phyloP scores from a whole-genome alignment of 139 green algal species.

The Tetradesmus lagerheimii region DNA sequence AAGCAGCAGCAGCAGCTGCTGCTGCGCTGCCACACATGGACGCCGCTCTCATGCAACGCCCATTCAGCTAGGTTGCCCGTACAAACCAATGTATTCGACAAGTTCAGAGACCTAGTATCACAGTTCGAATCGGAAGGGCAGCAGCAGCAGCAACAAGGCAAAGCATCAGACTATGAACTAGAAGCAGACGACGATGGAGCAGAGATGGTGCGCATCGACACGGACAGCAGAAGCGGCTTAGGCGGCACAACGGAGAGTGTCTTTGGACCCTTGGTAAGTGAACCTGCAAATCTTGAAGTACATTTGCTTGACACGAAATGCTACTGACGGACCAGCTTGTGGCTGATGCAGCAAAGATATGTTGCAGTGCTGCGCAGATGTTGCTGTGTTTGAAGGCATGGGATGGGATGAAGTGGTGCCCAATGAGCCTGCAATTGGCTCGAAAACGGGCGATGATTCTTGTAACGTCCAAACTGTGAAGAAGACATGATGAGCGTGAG shows the following conservation, averaged over 20 bases:
- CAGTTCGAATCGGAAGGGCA: neutral
- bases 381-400: no score
- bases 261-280: conserved; percentile 15
- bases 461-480: no score
- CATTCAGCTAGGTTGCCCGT: neutral
- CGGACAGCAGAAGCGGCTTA: neutral
- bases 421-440: no score
- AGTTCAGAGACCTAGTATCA: neutral
- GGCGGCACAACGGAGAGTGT: conserved; percentile 19
- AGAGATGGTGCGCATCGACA: conserved; percentile 20
- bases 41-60: neutral
- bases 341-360: no score
- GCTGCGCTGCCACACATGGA: neutral
- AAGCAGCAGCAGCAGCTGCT: neutral
- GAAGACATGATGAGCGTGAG: no score
- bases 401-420: no score
- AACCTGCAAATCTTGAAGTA: no score
- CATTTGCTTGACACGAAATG: no score
- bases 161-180: neutral
- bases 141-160: conserved; percentile 8
- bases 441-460: no score
- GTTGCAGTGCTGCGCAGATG: no score
- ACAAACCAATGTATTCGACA: no score
- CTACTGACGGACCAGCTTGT: no score
- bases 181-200: neutral